Percentiles rank a stretch among this genome's conserved stretches.
These are phyloP conservation scores for Cutaneotrichosporon sp. DNA, from an alignment of 1,284 basidiomycete species.

Conservation along the genomic window DNA sequence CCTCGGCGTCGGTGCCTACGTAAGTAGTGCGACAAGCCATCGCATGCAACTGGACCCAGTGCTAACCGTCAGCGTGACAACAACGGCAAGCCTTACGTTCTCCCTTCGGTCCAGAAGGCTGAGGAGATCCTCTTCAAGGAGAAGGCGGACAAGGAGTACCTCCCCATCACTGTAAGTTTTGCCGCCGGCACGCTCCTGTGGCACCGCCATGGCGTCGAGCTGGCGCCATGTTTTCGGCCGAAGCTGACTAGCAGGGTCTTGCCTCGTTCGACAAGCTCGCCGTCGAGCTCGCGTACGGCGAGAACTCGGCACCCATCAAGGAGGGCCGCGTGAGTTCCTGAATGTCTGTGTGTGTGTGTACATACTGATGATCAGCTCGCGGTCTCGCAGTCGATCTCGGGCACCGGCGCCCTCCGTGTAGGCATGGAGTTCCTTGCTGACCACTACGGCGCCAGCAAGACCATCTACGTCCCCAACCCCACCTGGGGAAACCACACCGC, in stretches of 20 bases:
- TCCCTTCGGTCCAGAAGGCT: conserved; percentile 82
- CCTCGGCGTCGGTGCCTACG: conserved; percentile 74
- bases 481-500: conserved; percentile 97
- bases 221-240: conserved; percentile 7
- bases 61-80: conserved; percentile 75
- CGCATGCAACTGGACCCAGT: no score
- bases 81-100: conserved; percentile 91
- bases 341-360: background rate
- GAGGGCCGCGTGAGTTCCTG: conserved; percentile 66
- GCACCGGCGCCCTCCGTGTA: conserved; percentile 94
- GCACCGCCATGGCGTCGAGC: background rate
- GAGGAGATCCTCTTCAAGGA: conserved; percentile 61
- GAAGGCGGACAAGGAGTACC: conserved; percentile 92
- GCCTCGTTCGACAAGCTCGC: conserved; percentile 83
- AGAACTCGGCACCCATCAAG: conserved; percentile 71
- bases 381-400: conserved; percentile 93
- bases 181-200: background rate
- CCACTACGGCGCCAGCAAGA: conserved; percentile 83
- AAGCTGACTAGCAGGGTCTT: conserved; percentile 56
- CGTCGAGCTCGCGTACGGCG: conserved; percentile 86
- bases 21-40: conserved; percentile 6
- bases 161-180: conserved; percentile 72
- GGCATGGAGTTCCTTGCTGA: conserved; percentile 84
- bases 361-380: conserved; percentile 63
- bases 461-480: conserved; percentile 87